Conservation (phyloP, 352 stramenopile genomes). For the Phytopythium ostracodes region DNA sequence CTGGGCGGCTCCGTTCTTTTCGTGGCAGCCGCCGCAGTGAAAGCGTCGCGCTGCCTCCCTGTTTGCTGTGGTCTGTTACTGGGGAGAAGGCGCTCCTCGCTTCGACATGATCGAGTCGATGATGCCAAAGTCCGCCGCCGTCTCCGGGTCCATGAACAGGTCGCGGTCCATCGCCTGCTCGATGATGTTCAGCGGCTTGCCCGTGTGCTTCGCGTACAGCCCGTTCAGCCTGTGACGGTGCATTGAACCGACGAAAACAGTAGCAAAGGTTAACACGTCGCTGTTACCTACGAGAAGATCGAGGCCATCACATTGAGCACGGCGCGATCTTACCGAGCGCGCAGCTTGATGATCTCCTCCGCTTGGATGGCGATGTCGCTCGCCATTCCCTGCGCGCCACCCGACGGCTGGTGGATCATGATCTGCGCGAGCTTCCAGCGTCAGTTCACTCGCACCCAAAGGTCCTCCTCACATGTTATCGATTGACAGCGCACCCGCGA, state of each 20-base stretch:
- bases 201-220: conserved; percentile 68
- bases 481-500: conserved; percentile 63
- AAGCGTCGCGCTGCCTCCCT: not conserved
- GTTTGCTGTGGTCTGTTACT: not conserved
- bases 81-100: conserved; percentile 19
- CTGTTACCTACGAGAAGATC: too few species aligned
- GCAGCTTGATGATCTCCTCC: conserved; percentile 96
- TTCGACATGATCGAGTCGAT: conserved; percentile 81
- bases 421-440: conserved; percentile 35
- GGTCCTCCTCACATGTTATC: too few species aligned
- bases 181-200: conserved; percentile 70
- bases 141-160: conserved; percentile 78
- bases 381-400: conserved; percentile 96
- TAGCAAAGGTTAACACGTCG: not conserved
- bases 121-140: conserved; percentile 77
- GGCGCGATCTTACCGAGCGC: conserved; percentile 33
- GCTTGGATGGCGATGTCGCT: conserved; percentile 98
- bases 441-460: not conserved
- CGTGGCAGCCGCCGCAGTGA: not conserved
- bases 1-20: not conserved
- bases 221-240: conserved; percentile 54
- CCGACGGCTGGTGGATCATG: conserved; percentile 98
- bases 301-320: conserved; percentile 6
- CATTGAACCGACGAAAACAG: not conserved
- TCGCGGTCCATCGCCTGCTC: conserved; percentile 87